These are phyloP conservation scores for Paraglomus brasilianum DNA, from an alignment of 192 early-diverging fungal genomes.

Conservation along the genomic window DNA sequence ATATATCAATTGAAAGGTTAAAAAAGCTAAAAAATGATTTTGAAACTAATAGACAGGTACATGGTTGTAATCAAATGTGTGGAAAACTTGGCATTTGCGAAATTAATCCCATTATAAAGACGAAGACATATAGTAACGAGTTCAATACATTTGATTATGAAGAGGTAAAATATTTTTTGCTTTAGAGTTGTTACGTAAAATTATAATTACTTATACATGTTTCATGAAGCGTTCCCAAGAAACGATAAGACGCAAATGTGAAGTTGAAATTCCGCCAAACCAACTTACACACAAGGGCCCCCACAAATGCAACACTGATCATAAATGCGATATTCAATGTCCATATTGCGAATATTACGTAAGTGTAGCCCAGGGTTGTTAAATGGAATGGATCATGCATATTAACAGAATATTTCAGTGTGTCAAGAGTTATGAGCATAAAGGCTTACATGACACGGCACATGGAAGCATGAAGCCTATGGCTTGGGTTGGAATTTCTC, in stretches of 20 bases:
- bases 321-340: conserved; percentile 25
- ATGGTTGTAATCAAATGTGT: conserved; percentile 24
- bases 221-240: conserved; percentile 41
- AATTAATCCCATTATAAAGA: too few species aligned
- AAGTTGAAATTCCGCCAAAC: conserved; percentile 37
- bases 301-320: conserved; percentile 23
- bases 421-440: conserved; percentile 33
- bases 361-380: background rate
- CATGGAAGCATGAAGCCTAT: conserved; percentile 28
- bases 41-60: conserved; percentile 21
- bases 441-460: conserved; percentile 33
- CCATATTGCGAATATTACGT: conserved; percentile 29
- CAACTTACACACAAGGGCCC: conserved; percentile 34
- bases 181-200: too few species aligned
- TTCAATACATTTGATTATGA: too few species aligned
- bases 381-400: background rate
- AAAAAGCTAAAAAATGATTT: too few species aligned
- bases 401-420: conserved; percentile 25
- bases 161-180: too few species aligned
- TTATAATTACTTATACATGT: too few species aligned
- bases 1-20: too few species aligned
- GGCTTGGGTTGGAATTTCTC: background rate
- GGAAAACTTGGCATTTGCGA: conserved; percentile 24
- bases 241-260: conserved; percentile 31
- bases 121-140: too few species aligned